Percentiles rank a stretch among this genome's conserved stretches.
Conservation (phyloP, 2,329 filamentous ascomycete genomes). For the Diaporthe australafricana region DNA sequence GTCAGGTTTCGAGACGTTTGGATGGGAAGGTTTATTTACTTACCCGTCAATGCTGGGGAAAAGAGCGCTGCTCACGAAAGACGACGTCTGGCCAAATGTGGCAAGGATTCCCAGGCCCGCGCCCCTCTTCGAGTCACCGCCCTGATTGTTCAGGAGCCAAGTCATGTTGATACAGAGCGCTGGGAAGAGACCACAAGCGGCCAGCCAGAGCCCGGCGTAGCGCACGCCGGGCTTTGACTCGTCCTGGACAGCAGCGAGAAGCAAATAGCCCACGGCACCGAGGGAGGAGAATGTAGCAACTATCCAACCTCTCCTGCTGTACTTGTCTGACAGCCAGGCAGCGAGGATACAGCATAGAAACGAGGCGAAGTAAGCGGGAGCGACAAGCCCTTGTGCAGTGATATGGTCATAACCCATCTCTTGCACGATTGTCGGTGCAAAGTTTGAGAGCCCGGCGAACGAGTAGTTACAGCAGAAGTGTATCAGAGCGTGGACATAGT, state of each 20-base stretch:
- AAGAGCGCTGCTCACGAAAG: conserved; percentile 43
- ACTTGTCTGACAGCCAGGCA: conserved; percentile 50
- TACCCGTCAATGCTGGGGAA: conserved; percentile 43
- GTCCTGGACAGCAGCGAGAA: conserved; percentile 44
- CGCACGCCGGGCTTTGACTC: conserved; percentile 44
- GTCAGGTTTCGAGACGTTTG: too few species aligned
- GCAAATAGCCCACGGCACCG: conserved; percentile 48
- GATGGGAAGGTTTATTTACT: neutral
- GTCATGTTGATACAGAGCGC: conserved; percentile 46
- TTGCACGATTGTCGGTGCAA: neutral
- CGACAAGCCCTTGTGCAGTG: neutral
- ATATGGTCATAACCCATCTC: conserved; percentile 1
- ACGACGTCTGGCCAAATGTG: conserved; percentile 46
- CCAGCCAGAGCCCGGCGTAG: conserved; percentile 53
- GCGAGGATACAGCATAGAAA: conserved; percentile 49
- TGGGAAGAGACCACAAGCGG: conserved; percentile 48
- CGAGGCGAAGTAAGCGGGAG: conserved; percentile 52
- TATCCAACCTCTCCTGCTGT: conserved; percentile 48
- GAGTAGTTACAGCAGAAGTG: conserved; percentile 10
- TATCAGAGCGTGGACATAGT: neutral
- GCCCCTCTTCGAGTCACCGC: conserved; percentile 45
- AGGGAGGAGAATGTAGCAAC: conserved; percentile 44
- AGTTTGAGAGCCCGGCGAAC: neutral
- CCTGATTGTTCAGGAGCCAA: conserved; percentile 48
- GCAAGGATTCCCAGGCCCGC: conserved; percentile 43